Evolutionary conservation across 345 rosid species (phyloP), one percentile per base, ranked within the genome.

Genomic region (Euphorbia peplus): DNA sequence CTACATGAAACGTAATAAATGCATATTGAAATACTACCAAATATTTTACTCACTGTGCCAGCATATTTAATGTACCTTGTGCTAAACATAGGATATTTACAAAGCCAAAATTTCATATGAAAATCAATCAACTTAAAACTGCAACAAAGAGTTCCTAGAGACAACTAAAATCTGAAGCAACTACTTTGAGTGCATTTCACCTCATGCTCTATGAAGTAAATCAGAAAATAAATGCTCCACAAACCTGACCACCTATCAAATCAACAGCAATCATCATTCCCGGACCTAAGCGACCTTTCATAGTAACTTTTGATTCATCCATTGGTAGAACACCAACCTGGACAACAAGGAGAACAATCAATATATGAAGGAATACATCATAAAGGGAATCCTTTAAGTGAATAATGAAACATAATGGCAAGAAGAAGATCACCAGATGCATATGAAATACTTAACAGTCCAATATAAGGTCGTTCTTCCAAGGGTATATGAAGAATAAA

Each of bases 261-360:
- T 95, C 97, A 70, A 81, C 99, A 61, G 93, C 68, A 74, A 95
- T 95, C 99, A 95, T 95, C 99, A 95, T 95, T 72, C 99, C 99
- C 21, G 99, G 99, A 76, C 99, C 99, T 39, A 95, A 83, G 67
- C 97, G 93, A 51, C 97, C 99, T 80, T 95, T 95, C 95, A 86
- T 85, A 5, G 79, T 87, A 60, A 95, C 87, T 81, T 90, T 95
- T 41, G 93, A 86, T 75, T 95, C 99, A 73, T 95, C 97, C 83
- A 95, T 86, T 1, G 99, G 97, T 63, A 95, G 60, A 77, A 95
- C 99, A 73, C 99, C 99, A 55, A 95, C 99, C 99, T 95, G 79
- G 44, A 78, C 25, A 54, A 70, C 55, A 66, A 72, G 21, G 63
- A 62, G 32, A 7, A 61, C 8, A 5, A 5, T 54, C 46, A 63